Percentiles rank a stretch among this genome's conserved stretches.
Evolutionary conservation across 441 rosid genomes (phyloP).

Genomic region (Euphorbia celastroides): DNA sequence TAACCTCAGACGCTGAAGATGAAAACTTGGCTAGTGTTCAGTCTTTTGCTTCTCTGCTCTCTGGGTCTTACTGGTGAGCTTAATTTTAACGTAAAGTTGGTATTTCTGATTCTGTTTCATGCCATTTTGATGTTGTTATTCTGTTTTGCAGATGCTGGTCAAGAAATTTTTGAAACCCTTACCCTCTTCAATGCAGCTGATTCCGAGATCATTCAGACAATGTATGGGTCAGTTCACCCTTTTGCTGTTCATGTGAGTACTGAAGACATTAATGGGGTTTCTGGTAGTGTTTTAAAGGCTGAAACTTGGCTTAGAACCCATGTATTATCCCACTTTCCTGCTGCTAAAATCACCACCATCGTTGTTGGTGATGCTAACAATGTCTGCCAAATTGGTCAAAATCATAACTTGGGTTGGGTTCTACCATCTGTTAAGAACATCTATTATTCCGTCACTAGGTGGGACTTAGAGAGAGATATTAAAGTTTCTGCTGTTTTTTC

Average conservation of each 20-base stretch:
- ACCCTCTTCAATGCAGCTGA: slow-evolving; percentile 25
- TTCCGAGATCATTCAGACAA: slow-evolving; percentile 23
- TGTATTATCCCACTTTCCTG: slow-evolving; percentile 60
- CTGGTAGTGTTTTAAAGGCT: slow-evolving; percentile 53
- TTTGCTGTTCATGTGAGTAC: slow-evolving; percentile 42
- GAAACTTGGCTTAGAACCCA: slow-evolving; percentile 68
- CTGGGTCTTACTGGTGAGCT: slow-evolving; percentile 50
- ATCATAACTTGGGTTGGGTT: slow-evolving; percentile 32
- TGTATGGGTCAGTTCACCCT: slow-evolving; percentile 25
- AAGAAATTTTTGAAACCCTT: slow-evolving; percentile 42
- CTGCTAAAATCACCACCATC: slow-evolving; percentile 57
- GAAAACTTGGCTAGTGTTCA: slow-evolving; percentile 25
- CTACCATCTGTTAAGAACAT: slow-evolving; percentile 49
- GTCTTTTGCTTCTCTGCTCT: slow-evolving; percentile 34
- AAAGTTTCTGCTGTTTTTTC: slow-evolving; percentile 53
- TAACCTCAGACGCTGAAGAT: slow-evolving; percentile 28
- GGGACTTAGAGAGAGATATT: slow-evolving; percentile 65
- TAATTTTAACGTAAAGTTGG: no score
- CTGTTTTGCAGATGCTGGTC: slow-evolving; percentile 43
- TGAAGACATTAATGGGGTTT: slow-evolving; percentile 43
- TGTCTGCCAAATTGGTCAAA: slow-evolving; percentile 36
- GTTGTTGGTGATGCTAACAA: slow-evolving; percentile 31
- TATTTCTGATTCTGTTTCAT: no score
- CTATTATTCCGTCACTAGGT: slow-evolving; percentile 54
- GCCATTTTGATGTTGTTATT: neutral